Evolutionary conservation across 1,284 basidiomycete species (phyloP), one percentile per base, ranked within the genome.

Genomic region (Ustilago hordei): DNA sequence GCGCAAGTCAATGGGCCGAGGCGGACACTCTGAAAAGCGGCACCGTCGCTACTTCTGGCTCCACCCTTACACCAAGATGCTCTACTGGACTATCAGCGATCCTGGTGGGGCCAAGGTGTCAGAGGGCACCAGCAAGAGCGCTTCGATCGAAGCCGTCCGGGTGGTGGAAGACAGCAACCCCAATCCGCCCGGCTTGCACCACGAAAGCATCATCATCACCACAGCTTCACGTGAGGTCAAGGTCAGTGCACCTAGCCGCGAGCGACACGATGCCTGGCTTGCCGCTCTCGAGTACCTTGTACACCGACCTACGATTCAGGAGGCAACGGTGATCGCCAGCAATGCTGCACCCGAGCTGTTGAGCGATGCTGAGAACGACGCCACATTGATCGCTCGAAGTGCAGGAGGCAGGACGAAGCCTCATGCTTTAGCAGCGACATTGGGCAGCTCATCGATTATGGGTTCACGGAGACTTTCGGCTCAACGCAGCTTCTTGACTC

Each of bases 1-100:
- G 11, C 90, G 96, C 62, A 91, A 91, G 70, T 88, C 93, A n/a
- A 91, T 99, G 81, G 94, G 95, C 15, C 73, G 81, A 35, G 94
- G 93, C 85, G 95, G 94, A 8, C 90, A 95, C 84, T 93, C 94
- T 34, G 93, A 95, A 86, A 92, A 92, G 86, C 89, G 95, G 60
- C 97, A 99, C 87, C 92, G 91, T 86, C 90, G 97, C 43, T 99
- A 97, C 91, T 98, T 99, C 90, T 99, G 97, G 95, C 92, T 99
- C 15, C 96, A 99, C 87, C 97, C 97, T 32, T 99, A 99, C 86
- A 99, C 95, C 58, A 94, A 95, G 88, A 98, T 95, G 9, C 86
- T 99, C 66, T 98, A 98, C 87, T 99, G 97, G 97, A 95, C 94
- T 80, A 91, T 93, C 35, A 91, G 92, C 36, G 96, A 98, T 87